These are phyloP conservation scores for Delonix regia DNA, from an alignment of 306 rosid genomes.

Conservation along the genomic window DNA sequence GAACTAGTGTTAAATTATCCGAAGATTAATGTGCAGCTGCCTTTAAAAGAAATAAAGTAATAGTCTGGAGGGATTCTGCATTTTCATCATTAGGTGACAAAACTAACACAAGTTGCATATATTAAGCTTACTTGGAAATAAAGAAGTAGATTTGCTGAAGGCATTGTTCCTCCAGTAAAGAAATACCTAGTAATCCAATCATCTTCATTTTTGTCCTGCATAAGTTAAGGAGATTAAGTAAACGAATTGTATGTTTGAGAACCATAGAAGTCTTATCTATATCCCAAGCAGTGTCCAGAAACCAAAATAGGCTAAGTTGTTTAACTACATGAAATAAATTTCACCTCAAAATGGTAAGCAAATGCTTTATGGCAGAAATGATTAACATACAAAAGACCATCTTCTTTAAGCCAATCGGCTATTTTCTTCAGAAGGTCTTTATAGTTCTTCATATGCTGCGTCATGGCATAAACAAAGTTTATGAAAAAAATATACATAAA, in stretches of 20 bases:
- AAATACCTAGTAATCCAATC: conserved; percentile 93
- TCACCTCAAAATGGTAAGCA: conserved; percentile 96
- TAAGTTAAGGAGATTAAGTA: conserved; percentile 13
- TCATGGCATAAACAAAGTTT: conserved; percentile 20
- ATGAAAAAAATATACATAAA: background rate
- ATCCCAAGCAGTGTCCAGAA: conserved; percentile 21
- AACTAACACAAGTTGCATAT: background rate
- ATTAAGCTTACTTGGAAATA: conserved; percentile 75
- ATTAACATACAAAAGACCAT: conserved; percentile 74
- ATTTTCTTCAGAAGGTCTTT: conserved; percentile 85
- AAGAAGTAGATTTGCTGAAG: conserved; percentile 87
- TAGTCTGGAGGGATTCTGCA: background rate
- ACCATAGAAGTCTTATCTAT: background rate
- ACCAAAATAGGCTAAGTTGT: conserved; percentile 4
- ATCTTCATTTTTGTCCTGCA: conserved; percentile 80
- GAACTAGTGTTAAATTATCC: background rate
- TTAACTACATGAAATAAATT: background rate
- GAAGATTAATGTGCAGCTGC: background rate
- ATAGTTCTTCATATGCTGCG: conserved; percentile 96
- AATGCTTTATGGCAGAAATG: conserved; percentile 82
- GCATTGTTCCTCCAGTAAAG: conserved; percentile 94
- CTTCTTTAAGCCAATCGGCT: conserved; percentile 87
- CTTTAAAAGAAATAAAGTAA: background rate
- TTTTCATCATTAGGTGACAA: conserved; percentile 1
- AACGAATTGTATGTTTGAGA: conserved; percentile 1